A percentile compares a stretch with the other conserved stretches of the same genome.
These are phyloP conservation scores for Hansenula sp. DNA, from an alignment of 1,139 yeast genomes.

Conservation along the genomic window DNA sequence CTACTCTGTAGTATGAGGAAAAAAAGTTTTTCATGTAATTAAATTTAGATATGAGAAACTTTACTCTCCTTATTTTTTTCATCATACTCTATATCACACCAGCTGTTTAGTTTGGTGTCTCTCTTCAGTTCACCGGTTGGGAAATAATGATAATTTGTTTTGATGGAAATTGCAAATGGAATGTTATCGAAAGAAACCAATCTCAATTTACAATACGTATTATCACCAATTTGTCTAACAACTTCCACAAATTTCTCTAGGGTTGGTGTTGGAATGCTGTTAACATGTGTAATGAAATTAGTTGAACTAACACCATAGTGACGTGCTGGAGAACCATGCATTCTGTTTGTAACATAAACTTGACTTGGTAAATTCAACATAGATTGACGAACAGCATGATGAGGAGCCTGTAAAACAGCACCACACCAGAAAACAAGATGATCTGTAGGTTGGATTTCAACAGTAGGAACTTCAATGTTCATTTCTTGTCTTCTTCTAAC, in stretches of 20 bases:
- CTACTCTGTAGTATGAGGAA: no score
- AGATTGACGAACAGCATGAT: constrained; percentile 71
- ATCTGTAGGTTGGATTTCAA: constrained; percentile 53
- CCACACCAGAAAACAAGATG: constrained; percentile 82
- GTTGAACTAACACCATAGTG: constrained; percentile 80
- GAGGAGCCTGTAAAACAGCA: constrained; percentile 62
- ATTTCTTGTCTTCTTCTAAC: constrained; percentile 58
- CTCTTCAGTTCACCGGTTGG: constrained; percentile 71
- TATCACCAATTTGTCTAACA: constrained; percentile 67
- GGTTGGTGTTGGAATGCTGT: constrained; percentile 69
- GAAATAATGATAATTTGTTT: constrained; percentile 88
- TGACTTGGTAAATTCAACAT: constrained; percentile 77
- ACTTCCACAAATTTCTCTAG: constrained; percentile 61
- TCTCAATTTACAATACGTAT: constrained; percentile 76
- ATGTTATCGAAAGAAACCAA: constrained; percentile 81
- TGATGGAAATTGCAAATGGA: constrained; percentile 80
- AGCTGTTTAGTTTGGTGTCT: constrained; percentile 38
- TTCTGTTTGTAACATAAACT: constrained; percentile 71
- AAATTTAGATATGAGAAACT: neutral
- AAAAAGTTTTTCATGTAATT: neutral
- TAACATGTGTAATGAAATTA: constrained; percentile 85
- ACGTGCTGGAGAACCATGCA: constrained; percentile 80
- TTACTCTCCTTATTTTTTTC: constrained; percentile 17
- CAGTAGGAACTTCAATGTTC: constrained; percentile 59
- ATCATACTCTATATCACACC: constrained; percentile 41